Evolutionary conservation across 345 rosid genomes (phyloP), one percentile per base, ranked within the genome.

Genomic region (Hibiscus syriacus): DNA sequence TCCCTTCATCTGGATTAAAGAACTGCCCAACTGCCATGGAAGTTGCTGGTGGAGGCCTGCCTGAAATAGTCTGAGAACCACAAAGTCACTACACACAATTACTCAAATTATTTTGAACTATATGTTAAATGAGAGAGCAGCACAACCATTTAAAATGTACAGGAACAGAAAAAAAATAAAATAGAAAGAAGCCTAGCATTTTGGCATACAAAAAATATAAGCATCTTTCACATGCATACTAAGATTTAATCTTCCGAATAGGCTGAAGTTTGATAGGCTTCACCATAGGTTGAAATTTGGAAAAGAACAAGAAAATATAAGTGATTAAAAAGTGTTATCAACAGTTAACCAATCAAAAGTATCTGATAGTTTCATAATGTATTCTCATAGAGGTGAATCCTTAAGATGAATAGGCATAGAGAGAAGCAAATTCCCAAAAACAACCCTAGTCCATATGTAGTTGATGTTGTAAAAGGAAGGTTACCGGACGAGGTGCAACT

Each of bases 11-110:
- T 55, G 97, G 98, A 75, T 91, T 83, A 78, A 86, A 91, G 83
- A 94, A 94, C 78, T 94, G 99, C 43, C 99, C 99, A 74, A 94
- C 92, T 70, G 89, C 98, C 99, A 94, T 91, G 67, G 99, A 94
- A 76, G 87, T 86, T 48, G 96, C 92, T n/a, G 96, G 96, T 55
- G 99, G 99, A 77, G 99, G 99, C 78, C 93, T 82, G 71, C 98
- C 97, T 49, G 96, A 89, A 79, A 86, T 54, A 39, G 86, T 82
- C 99, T 94, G 93, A 65, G 69, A 72, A 82, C 70, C 73, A 79
- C 62, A 76, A 78, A 78, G 59, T 72, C 63, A 66, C 58, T 58
- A 68, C 41, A 68, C 48, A 53, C 69, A 68, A 77, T 70, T 9
- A 73, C 70, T 60, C 36, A 14, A 25, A 74, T 30, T 58, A 59